phyloP scores from a whole-genome alignment of 345 rosid genomes.

The Excoecaria agallocha region DNA sequence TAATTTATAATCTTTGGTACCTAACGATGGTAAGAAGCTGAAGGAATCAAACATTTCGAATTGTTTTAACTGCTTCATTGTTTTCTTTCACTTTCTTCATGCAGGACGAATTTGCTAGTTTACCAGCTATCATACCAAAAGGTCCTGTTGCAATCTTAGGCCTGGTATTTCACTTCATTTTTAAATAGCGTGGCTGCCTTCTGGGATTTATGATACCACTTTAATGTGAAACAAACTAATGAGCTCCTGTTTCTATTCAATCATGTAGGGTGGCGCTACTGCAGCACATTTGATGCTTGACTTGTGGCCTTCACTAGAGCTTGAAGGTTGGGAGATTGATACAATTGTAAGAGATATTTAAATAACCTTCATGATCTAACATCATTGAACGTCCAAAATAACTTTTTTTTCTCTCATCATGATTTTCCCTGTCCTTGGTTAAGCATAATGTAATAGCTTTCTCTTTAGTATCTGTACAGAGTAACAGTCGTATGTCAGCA shows the following conservation, averaged over 20 bases:
- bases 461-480: too few species aligned
- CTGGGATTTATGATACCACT: not conserved
- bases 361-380: not conserved
- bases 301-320: conserved; percentile 65
- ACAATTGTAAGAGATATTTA: conserved; percentile 46
- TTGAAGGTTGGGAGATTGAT: conserved; percentile 84
- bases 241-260: not conserved
- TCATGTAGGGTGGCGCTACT: conserved; percentile 78
- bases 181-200: not conserved
- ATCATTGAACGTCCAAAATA: not conserved
- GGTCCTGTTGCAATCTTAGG: conserved; percentile 82
- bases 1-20: not conserved
- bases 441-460: not conserved
- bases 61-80: not conserved
- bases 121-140: conserved; percentile 66
- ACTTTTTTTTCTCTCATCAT: not conserved
- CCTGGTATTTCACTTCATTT: conserved; percentile 43
- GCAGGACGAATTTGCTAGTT: conserved; percentile 75
- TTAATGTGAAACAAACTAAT: not conserved
- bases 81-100: not conserved
- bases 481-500: not conserved
- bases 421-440: not conserved
- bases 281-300: conserved; percentile 82
- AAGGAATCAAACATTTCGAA: not conserved
- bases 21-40: not conserved